Evolutionary conservation across 768 basidiomycete species (phyloP), one percentile per base, ranked within the genome.

Genomic region (Punctularia strigosozonata): DNA sequence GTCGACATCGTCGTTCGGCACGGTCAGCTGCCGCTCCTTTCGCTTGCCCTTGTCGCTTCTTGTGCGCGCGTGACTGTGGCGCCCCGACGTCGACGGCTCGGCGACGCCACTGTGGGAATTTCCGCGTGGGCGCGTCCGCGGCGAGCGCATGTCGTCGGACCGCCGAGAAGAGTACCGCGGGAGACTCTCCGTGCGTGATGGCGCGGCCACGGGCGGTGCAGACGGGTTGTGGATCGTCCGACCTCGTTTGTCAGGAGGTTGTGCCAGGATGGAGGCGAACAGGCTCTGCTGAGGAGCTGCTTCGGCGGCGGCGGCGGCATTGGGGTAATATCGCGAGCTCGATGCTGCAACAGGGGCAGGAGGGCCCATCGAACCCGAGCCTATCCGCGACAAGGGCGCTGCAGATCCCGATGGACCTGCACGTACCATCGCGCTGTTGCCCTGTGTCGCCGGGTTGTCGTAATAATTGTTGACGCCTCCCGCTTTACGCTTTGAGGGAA

Each of bases 181-280:
- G 40, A 26, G 40, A 10, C 10, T 30, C 28, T 10, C 10, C 28
- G 28, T 30, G 13, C 33, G 12, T 19, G 33, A 34, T 8, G 77
- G 65, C 22, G 77, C 66, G 24, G 74, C 62, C 8, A 80, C 57
- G 14, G 80, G 83, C 22, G 81, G 81, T 50, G 81, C 81, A 36
- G 59, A 60, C 8, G 75, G 73, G 52, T 85, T 85, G 48, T 79
- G 77, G 41, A 86, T 75, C n/a, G 84, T 87, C 36, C 83, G 68
- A 36, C 80, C 81, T 46, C 76, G 78, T 58, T 83, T 82, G 20
- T 72, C 58, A 10, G 81, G 74, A n/a, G 83, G 80, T 21, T 77
- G 79, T 22, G 81, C 80, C 42, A 88, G 69, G 39, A 88, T 75
- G 45, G 83, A 78, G 12, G 77, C 61, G 51, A 78, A 88, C 40